Conservation (phyloP, 2,329 filamentous ascomycete species). For the Aspergillus eucalypticola region DNA sequence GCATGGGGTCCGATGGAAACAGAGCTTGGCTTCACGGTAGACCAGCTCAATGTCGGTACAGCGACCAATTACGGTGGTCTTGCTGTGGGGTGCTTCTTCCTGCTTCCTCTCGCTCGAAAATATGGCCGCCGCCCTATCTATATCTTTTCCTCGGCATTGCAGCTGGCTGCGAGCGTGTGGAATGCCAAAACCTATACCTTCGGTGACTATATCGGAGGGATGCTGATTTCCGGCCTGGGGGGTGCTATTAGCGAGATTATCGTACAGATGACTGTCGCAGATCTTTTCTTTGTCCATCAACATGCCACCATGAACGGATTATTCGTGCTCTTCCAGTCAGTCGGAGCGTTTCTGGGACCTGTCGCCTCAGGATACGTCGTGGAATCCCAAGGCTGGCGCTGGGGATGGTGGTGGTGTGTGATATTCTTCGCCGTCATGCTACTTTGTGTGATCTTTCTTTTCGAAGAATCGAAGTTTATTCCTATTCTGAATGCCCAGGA, state of each 20-base stretch:
- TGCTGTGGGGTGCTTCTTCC: conserved; percentile 44
- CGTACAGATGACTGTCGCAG: conserved; percentile 51
- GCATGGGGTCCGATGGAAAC: conserved; percentile 47
- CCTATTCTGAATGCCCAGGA: not conserved
- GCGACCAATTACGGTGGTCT: conserved; percentile 48
- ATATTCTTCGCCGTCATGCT: conserved; percentile 44
- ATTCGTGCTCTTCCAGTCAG: conserved; percentile 41
- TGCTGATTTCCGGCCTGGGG: conserved; percentile 46
- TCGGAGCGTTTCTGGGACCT: conserved; percentile 40
- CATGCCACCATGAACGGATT: conserved; percentile 50
- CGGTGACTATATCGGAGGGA: conserved; percentile 48
- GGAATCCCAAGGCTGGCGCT: conserved; percentile 50
- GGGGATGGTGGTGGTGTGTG: conserved; percentile 52
- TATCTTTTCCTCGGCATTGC: conserved; percentile 43
- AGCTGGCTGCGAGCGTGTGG: conserved; percentile 46
- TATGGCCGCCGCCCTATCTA: conserved; percentile 51
- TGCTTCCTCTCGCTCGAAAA: conserved; percentile 51
- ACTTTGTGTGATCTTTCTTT: conserved; percentile 46
- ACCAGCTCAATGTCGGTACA: conserved; percentile 47
- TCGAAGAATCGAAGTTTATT: conserved; percentile 43
- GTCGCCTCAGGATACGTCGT: conserved; percentile 38
- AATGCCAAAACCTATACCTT: conserved; percentile 44
- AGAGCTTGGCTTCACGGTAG: conserved; percentile 47
- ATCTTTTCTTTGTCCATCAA: conserved; percentile 53
- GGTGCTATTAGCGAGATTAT: conserved; percentile 49